Conservation (phyloP, 2,329 filamentous ascomycete genomes). For the Cytospora leucostoma region DNA sequence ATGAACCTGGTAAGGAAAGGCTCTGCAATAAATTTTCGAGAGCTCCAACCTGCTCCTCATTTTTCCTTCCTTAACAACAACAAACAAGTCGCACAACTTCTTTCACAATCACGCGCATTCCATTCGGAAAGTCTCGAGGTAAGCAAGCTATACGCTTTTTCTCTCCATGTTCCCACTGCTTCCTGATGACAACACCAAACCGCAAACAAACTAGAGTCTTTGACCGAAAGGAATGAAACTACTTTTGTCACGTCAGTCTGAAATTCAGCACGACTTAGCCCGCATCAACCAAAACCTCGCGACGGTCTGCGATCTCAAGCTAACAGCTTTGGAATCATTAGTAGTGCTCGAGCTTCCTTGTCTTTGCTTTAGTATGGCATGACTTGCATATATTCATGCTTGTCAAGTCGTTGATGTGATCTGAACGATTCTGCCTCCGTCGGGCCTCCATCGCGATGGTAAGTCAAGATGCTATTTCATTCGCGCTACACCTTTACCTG, state of each 20-base stretch:
- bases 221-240: constrained; percentile 86
- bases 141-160: constrained; percentile 23
- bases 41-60: constrained; percentile 5
- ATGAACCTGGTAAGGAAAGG: constrained; percentile 10
- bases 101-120: constrained; percentile 16
- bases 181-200: constrained; percentile 82
- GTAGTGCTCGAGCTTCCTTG: constrained; percentile 18
- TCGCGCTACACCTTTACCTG: constrained; percentile 41
- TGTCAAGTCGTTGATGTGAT: too few relatives aligned
- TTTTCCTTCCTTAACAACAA: constrained; percentile 18
- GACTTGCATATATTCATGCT: constrained; percentile 3
- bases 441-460: constrained; percentile 28
- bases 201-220: constrained; percentile 99
- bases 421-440: background rate
- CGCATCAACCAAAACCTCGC: constrained; percentile 18
- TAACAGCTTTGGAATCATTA: constrained; percentile 14
- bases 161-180: constrained; percentile 34
- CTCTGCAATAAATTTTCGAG: constrained; percentile 20
- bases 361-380: background rate
- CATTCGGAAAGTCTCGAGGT: constrained; percentile 20
- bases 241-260: constrained; percentile 92
- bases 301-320: constrained; percentile 10
- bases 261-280: constrained; percentile 44
- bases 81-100: constrained; percentile 26
- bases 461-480: constrained; percentile 25